Evolutionary conservation across 257 asterid genomes (phyloP).

Genomic region (Lantana camara): DNA sequence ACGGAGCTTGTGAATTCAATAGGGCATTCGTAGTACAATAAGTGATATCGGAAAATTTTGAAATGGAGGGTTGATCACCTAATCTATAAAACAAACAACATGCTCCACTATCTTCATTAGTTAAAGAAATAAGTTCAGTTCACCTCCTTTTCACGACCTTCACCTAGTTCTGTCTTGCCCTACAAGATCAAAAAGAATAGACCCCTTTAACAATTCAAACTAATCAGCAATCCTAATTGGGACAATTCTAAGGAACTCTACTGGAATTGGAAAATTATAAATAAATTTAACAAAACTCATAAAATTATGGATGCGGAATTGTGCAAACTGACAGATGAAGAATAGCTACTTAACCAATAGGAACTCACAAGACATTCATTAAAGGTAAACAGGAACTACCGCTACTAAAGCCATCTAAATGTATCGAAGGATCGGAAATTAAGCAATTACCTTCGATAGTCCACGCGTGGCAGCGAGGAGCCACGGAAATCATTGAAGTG

Average conservation of each 20-base stretch:
- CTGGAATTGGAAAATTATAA: background rate
- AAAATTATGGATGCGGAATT: background rate
- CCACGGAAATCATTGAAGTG: conserved; percentile 81
- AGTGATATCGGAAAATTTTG: background rate
- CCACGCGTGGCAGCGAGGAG: conserved; percentile 79
- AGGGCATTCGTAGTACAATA: background rate
- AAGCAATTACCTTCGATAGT: conserved; percentile 67
- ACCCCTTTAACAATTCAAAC: conserved; percentile 41
- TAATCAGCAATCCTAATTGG: too few relatives aligned
- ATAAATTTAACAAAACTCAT: too few relatives aligned
- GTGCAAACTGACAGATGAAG: background rate
- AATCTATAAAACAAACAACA: conserved; percentile 9
- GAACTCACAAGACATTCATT: background rate
- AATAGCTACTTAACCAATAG: background rate
- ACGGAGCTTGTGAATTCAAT: background rate
- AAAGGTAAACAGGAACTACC: background rate
- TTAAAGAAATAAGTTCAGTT: conserved; percentile 36
- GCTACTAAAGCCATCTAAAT: background rate
- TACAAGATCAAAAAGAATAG: conserved; percentile 57
- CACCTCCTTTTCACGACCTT: conserved; percentile 59
- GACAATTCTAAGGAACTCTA: background rate
- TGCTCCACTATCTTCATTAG: conserved; percentile 25
- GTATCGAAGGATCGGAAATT: conserved; percentile 10
- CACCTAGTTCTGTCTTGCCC: conserved; percentile 66
- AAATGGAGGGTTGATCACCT: conserved; percentile 24